Evolutionary conservation across 2,329 filamentous ascomycete species (phyloP).

Genomic region (Fusarium nanum): DNA sequence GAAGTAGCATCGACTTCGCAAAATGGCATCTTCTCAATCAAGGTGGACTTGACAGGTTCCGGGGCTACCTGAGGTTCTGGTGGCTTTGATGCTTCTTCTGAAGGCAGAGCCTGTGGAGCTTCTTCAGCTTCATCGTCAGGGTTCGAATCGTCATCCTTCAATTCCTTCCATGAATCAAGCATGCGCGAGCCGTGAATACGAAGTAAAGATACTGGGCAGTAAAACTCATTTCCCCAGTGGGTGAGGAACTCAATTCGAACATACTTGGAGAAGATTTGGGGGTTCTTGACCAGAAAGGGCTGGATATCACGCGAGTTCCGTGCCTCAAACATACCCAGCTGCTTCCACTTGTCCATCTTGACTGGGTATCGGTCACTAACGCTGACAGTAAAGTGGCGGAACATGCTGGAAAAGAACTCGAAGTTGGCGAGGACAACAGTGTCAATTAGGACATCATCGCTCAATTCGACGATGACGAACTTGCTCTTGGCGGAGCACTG

Average conservation of each 20-base stretch:
- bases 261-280: conserved; percentile 95
- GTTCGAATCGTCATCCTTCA: conserved; percentile 72
- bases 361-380: conserved; percentile 96
- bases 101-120: conserved; percentile 10
- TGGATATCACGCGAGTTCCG: conserved; percentile 94
- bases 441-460: conserved; percentile 86
- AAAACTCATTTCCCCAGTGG: conserved; percentile 96
- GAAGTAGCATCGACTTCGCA: conserved; percentile 18
- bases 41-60: not conserved
- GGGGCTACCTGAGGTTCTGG: not conserved
- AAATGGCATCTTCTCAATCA: conserved; percentile 12
- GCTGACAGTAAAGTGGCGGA: conserved; percentile 88
- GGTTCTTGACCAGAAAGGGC: conserved; percentile 92
- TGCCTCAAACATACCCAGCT: conserved; percentile 88
- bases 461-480: conserved; percentile 93
- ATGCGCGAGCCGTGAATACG: conserved; percentile 96
- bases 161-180: conserved; percentile 91
- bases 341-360: conserved; percentile 91
- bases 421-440: conserved; percentile 98
- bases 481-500: conserved; percentile 89
- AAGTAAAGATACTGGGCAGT: conserved; percentile 90
- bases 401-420: conserved; percentile 98
- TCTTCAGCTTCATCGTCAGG: conserved; percentile 33
- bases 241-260: conserved; percentile 90
- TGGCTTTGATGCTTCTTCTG: conserved; percentile 4